Evolutionary conservation across 768 basidiomycete species (phyloP), one percentile per base, ranked within the genome.

Genomic region (Pleurotus platypus): DNA sequence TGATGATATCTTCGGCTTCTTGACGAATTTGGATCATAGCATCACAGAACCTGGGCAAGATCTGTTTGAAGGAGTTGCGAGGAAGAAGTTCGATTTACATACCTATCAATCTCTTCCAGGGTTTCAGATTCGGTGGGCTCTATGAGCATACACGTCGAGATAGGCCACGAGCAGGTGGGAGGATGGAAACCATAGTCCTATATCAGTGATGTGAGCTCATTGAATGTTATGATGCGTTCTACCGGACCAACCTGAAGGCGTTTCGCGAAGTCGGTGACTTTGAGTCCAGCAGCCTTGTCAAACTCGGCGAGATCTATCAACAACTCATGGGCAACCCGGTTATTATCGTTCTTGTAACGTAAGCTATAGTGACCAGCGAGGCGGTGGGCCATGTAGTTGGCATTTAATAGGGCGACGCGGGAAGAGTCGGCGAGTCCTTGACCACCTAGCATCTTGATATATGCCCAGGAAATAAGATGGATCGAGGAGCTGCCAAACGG

Each of bases 381-480:
- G 47, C 93, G 84, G 64, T 87, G 81, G 16, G 95, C 94, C 83
- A 98, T 97, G 72, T 98, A 99, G 72, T 99, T 99, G 49, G 97
- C 97, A 66, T 87, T 98, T 43, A 99, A 81, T 27, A 99, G 80
- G 1, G 97, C 93, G 27, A 92, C 74, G 64, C 89, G 90, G 2
- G 94, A 90, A 0, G 94, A 87, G 58, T 93, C 82, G 20, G 85
- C 82, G 24, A 99, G 82, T 5, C 97, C 97, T 56, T 84, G 76
- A 6, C 95, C 96, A 24, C 97, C 97, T n/a, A 99, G 84, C 97
- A 99, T 98, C 76, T 92, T 96, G 80, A 97, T 92, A 72, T 97
- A 99, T 11, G 97, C 96, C 95, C 96, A 98, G 0, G 95, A 98
- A 65, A 98, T 98, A 59, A 95, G 80, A 47, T 92, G 86, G 65